Base-by-base conservation (phyloP, 2,329 filamentous ascomycete species). In the Neocucurbitaria cava region DNA sequence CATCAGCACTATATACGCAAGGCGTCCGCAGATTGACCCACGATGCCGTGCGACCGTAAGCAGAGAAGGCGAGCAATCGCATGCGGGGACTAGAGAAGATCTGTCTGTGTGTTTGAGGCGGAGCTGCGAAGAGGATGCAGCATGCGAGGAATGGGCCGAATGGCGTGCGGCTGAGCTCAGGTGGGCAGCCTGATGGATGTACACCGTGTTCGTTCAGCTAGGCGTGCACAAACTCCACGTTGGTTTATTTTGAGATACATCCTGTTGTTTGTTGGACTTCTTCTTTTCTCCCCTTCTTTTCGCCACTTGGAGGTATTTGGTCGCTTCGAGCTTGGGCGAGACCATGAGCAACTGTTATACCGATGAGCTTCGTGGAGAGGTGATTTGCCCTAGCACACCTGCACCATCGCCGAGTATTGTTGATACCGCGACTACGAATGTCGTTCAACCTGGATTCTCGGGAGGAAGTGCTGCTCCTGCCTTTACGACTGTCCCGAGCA, bases 31-130 rank as follows among this genome's bases (percentile, higher is more conserved):
- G 30, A 41, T 52, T 52, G 35, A 41, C 18, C n/a, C 36, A 30
- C 20, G 11, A 28, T 35, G 35, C 24, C 13, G 54, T 58, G 39
- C 48, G 41, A 55, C 54, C 26, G 54, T 60, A 54, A 58, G 54
- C 57, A 41, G 42, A 20, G 31, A 50, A 54, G 39, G 24, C 42
- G 41, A 28, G 45, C 42, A 52, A 52, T 46, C 17, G 33, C 17
- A 52, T 54, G 53, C 46, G 52, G 49, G 51, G 45, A 41, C 46
- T 35, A 23, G 36, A 30, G n/a, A 39, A 39, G 33, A 20, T 53
- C 26, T 31, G 49, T 24, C 43, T 20, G 38, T 39, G 33, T 58
- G 44, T 26, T 36, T 24, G 58, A 58, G 58, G 58, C 56, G 56
- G 52, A 52, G 56, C 48, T 52, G 39, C 5, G 18, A 38, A 30